phyloP scores from a whole-genome alignment of 2,329 filamentous ascomycete genomes.

The Hypoxylon sp. region DNA sequence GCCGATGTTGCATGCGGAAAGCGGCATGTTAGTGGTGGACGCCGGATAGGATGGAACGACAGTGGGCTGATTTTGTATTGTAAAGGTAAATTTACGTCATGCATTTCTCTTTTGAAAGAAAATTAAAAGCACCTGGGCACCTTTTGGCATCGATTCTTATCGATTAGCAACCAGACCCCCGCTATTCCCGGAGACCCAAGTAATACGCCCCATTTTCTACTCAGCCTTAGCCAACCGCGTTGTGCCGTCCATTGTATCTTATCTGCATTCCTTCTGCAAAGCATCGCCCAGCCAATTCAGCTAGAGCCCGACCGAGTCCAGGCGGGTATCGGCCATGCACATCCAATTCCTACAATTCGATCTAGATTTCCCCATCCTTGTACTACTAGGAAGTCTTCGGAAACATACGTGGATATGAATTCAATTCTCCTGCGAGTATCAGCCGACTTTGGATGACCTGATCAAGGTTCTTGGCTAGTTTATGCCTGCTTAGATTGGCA shows the following conservation, averaged over 20 bases:
- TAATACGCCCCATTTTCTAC: neutral
- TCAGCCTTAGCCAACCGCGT: conserved; percentile 12
- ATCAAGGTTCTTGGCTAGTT: conserved; percentile 4
- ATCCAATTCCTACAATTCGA: conserved; percentile 35
- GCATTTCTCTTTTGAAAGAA: conserved; percentile 14
- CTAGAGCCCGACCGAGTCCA: neutral
- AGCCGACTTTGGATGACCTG: conserved; percentile 37
- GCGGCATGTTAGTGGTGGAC: conserved; percentile 21
- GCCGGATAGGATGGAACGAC: conserved; percentile 31
- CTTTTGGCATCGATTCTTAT: conserved; percentile 27
- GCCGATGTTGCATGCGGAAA: conserved; percentile 25
- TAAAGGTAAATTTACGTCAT: conserved; percentile 34
- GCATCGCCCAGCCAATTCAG: conserved; percentile 2
- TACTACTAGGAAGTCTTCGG: neutral
- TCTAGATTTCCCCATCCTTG: conserved; percentile 34
- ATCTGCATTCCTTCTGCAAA: conserved; percentile 9
- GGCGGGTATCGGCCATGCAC: conserved; percentile 1
- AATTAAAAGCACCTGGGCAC: neutral
- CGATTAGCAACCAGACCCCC: conserved; percentile 21
- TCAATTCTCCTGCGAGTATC: conserved; percentile 34
- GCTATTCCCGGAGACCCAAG: neutral
- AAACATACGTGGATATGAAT: conserved; percentile 21
- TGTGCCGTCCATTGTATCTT: neutral
- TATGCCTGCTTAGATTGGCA: conserved; percentile 21
- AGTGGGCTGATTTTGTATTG: conserved; percentile 35